phyloP scores from a whole-genome alignment of 306 rosid genomes.

The Luffa acutangula region DNA sequence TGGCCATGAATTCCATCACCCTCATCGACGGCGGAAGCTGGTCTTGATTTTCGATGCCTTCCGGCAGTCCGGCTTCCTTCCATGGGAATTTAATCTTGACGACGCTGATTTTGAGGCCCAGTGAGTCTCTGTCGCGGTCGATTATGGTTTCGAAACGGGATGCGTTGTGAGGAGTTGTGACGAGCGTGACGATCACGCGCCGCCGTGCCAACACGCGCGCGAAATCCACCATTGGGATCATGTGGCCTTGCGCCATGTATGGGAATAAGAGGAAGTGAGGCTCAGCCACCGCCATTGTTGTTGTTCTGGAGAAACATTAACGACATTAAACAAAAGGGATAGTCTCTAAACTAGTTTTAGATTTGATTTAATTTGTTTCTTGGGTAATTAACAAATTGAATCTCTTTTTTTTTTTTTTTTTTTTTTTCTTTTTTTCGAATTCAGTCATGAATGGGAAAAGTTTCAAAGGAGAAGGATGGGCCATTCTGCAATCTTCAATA shows the following conservation, averaged over 20 bases:
- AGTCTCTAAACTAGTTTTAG: too few species aligned
- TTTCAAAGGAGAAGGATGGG: too few species aligned
- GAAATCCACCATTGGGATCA: constrained; percentile 13
- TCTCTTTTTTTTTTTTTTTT: too few species aligned
- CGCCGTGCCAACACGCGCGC: constrained; percentile 15
- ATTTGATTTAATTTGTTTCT: too few species aligned
- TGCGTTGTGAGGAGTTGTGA: constrained; percentile 12
- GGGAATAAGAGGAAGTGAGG: constrained; percentile 38
- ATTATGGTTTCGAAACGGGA: not conserved
- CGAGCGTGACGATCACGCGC: constrained; percentile 9
- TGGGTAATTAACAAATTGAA: too few species aligned
- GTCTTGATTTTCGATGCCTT: constrained; percentile 17
- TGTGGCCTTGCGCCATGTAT: constrained; percentile 12
- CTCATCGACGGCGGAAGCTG: not conserved
- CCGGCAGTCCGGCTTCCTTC: constrained; percentile 12
- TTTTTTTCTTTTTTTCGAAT: too few species aligned
- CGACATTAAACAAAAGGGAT: too few species aligned
- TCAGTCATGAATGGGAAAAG: too few species aligned
- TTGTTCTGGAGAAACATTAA: not conserved
- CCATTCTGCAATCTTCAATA: too few species aligned
- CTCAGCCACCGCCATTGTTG: not conserved
- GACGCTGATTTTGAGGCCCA: not conserved
- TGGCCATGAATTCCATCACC: not conserved
- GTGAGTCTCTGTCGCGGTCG: not conserved
- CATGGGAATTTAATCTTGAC: constrained; percentile 2